Base-by-base conservation (phyloP, 345 rosid genomes). In the Punica granatum region DNA sequence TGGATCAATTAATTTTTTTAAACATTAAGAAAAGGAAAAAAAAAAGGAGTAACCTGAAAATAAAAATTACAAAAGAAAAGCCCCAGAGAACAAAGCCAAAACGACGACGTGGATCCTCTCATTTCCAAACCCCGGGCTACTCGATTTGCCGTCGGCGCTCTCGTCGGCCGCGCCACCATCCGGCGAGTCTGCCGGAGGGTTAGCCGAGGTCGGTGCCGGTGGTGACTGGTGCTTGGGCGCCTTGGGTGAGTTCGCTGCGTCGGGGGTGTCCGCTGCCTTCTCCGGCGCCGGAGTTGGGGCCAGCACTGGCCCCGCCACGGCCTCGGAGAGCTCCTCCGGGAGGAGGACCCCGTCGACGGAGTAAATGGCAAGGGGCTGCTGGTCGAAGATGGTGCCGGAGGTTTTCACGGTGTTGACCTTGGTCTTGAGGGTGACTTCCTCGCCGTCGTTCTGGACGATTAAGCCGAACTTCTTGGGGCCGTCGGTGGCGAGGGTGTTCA, bases 401-500 rank as follows among this genome's bases (percentile, higher is more conserved):
- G 92, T 83, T 67, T 82, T 82, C 31, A 83, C 97, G 1, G 98
- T 85, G 78, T 71, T 81, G 68, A 87, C 58, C 67, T 81, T 90
- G 56, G 96, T 85, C 88, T 77, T 85, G 41, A 95, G 73, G 3
- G 98, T 86, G 72, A 95, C 83, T 9, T 83, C 73, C 35, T 85
- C 85, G 12, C 96, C 96, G 10, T 89, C 88, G 63, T 91, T 92
- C 73, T 95, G 99, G 23, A 95, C 93, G 0, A 87, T 90, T 73
- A 95, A 78, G 74, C 85, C 96, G 18, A 78, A 95, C 79, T 88
- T 88, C 65, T 69, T 84, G 3, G 90, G 85, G 37, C 98, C 97
- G 16, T 90, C 88, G 1, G 99, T 95, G 19, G 98, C 97, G 8
- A 95, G 75, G 6, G 99, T 90, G 97, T 88, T 95, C 93, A 81